A percentile compares a stretch with the other conserved stretches of the same genome.
Conservation (phyloP, 768 basidiomycete species). For the Boletus sp. region DNA sequence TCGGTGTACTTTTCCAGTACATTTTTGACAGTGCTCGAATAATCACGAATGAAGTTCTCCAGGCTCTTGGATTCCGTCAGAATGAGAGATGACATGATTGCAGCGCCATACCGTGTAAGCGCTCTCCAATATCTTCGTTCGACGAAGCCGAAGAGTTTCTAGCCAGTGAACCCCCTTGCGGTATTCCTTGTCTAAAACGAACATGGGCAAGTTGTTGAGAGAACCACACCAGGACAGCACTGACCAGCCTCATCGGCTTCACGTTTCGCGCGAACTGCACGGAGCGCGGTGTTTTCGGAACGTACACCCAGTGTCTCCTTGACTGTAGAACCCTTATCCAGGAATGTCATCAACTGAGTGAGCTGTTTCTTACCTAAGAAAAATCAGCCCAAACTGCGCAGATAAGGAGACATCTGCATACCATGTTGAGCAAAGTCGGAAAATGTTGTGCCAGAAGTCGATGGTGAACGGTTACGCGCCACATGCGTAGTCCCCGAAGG, state of each 20-base stretch:
- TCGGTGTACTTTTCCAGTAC: conserved; percentile 74
- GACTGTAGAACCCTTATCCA: conserved; percentile 69
- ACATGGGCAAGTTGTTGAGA: conserved; percentile 1
- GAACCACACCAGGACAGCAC: conserved; percentile 12
- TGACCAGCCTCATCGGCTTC: conserved; percentile 89
- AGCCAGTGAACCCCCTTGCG: conserved; percentile 86
- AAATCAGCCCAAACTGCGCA: neutral
- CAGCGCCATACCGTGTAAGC: conserved; percentile 63
- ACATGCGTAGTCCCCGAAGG: conserved; percentile 57
- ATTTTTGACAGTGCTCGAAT: conserved; percentile 57
- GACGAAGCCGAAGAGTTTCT: conserved; percentile 81
- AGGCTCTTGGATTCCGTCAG: conserved; percentile 54
- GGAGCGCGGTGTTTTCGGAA: conserved; percentile 61
- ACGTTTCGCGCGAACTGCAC: conserved; percentile 77
- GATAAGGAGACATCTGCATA: conserved; percentile 6
- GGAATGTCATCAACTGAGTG: conserved; percentile 79
- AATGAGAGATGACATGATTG: neutral
- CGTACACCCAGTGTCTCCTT: conserved; percentile 60
- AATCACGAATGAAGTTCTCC: conserved; percentile 74
- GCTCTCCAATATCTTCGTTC: conserved; percentile 77
- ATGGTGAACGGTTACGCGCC: conserved; percentile 71
- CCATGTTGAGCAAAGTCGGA: conserved; percentile 88
- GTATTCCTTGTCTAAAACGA: conserved; percentile 75
- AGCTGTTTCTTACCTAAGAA: conserved; percentile 75
- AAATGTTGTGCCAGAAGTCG: conserved; percentile 75